phyloP scores from a whole-genome alignment of 202 grass and related monocot species.

The Zizania palustris region DNA sequence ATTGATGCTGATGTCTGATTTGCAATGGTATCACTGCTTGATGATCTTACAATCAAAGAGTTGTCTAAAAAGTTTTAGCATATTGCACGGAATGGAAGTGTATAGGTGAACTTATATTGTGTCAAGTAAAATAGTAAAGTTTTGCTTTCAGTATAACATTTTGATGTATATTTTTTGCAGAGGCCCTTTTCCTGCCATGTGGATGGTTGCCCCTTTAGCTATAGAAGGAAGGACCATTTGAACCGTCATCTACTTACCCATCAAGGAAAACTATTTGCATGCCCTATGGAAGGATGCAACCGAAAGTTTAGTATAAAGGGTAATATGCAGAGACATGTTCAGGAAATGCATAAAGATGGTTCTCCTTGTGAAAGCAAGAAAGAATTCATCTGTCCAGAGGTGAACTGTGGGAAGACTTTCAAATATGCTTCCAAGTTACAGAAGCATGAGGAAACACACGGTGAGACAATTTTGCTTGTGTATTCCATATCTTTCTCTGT shows the following conservation, averaged over 20 bases:
- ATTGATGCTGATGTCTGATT: conserved; percentile 11
- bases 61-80: neutral
- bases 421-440: conserved; percentile 80
- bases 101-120: conserved; percentile 7
- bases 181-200: conserved; percentile 72
- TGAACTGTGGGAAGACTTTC: conserved; percentile 72
- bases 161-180: conserved; percentile 44
- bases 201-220: conserved; percentile 68
- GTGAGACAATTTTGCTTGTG: conserved; percentile 39
- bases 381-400: conserved; percentile 65
- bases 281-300: conserved; percentile 63
- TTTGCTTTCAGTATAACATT: conserved; percentile 23
- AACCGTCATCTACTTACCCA: conserved; percentile 75
- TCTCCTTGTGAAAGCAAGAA: conserved; percentile 47
- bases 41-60: neutral
- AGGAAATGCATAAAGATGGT: conserved; percentile 62
- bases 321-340: conserved; percentile 81
- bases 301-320: conserved; percentile 69
- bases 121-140: neutral
- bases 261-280: conserved; percentile 76
- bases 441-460: conserved; percentile 88
- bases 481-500: conserved; percentile 18
- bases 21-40: neutral
- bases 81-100: conserved; percentile 3
- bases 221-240: conserved; percentile 91